Evolutionary conservation across 2,329 filamentous ascomycete species (phyloP).

Genomic region (Fusarium nelsonii): DNA sequence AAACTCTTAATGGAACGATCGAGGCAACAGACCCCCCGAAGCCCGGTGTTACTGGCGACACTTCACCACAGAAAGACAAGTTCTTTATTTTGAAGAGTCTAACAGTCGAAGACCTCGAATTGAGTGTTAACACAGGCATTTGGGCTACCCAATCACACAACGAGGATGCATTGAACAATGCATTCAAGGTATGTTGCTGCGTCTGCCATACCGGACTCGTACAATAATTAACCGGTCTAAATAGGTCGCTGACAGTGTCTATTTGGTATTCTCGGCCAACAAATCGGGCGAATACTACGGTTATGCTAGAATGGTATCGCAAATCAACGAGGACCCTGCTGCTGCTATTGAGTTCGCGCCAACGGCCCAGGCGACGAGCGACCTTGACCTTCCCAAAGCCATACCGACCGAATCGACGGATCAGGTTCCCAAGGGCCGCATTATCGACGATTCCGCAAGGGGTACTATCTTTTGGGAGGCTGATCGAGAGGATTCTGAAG

Average conservation of each 20-base stretch:
- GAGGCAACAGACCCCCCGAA: conserved; percentile 13
- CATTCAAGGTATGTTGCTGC: conserved; percentile 74
- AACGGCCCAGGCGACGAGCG: conserved; percentile 68
- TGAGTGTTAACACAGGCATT: conserved; percentile 86
- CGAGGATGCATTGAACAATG: conserved; percentile 83
- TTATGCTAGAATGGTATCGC: conserved; percentile 89
- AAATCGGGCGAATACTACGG: conserved; percentile 98
- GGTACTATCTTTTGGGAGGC: conserved; percentile 98
- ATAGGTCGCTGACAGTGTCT: conserved; percentile 84
- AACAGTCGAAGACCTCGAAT: conserved; percentile 88
- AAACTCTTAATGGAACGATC: conserved; percentile 6
- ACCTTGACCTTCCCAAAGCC: conserved; percentile 79
- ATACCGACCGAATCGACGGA: conserved; percentile 84
- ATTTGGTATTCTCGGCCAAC: conserved; percentile 94
- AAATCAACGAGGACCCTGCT: conserved; percentile 81
- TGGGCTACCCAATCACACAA: conserved; percentile 98
- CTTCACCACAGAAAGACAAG: conserved; percentile 68
- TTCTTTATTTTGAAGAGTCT: conserved; percentile 96
- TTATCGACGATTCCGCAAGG: conserved; percentile 92
- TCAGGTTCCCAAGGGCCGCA: conserved; percentile 82
- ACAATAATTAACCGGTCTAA: conserved; percentile 7
- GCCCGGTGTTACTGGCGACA: conserved; percentile 15
- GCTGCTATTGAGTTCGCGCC: conserved; percentile 77
- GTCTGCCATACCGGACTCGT: neutral
- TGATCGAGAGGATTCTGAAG: conserved; percentile 68